Conservation (phyloP, 768 basidiomycete genomes). For the Podaxis sp. region DNA sequence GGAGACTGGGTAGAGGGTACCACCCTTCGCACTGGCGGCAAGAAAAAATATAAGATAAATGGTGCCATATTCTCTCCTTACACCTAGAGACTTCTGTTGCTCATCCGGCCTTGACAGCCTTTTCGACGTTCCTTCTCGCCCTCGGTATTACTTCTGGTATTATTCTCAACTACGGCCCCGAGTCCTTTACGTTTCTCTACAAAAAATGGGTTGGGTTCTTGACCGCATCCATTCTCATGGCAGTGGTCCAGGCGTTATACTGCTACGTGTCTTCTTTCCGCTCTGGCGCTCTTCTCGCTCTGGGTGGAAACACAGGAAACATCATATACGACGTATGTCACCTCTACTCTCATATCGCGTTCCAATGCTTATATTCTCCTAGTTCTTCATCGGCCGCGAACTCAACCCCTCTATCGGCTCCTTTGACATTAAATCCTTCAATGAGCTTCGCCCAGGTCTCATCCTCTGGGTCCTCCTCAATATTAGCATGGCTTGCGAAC, state of each 20-base stretch:
- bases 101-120: conserved; percentile 51
- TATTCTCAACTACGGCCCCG: conserved; percentile 72
- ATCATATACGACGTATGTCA: conserved; percentile 83
- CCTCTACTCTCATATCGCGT: not conserved
- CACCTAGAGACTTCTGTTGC: conserved; percentile 6
- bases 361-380: not conserved
- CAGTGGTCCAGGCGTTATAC: conserved; percentile 67
- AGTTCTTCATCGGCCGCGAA: conserved; percentile 95
- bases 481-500: conserved; percentile 88
- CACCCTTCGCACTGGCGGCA: conserved; percentile 70
- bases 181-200: conserved; percentile 86
- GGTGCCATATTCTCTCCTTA: conserved; percentile 47
- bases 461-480: conserved; percentile 92
- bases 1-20: conserved; percentile 72
- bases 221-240: conserved; percentile 80
- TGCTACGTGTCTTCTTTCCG: conserved; percentile 75
- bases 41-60: conserved; percentile 91
- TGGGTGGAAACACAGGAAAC: conserved; percentile 91
- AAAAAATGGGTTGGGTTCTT: conserved; percentile 89
- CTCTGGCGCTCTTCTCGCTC: conserved; percentile 70
- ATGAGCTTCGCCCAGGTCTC: conserved; percentile 86
- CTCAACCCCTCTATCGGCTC: conserved; percentile 87
- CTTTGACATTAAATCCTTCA: conserved; percentile 67
- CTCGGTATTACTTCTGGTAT: conserved; percentile 70
- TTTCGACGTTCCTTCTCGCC: conserved; percentile 82